Conservation (phyloP, 2,329 filamentous ascomycete genomes). For the Fusarium falciforme region DNA sequence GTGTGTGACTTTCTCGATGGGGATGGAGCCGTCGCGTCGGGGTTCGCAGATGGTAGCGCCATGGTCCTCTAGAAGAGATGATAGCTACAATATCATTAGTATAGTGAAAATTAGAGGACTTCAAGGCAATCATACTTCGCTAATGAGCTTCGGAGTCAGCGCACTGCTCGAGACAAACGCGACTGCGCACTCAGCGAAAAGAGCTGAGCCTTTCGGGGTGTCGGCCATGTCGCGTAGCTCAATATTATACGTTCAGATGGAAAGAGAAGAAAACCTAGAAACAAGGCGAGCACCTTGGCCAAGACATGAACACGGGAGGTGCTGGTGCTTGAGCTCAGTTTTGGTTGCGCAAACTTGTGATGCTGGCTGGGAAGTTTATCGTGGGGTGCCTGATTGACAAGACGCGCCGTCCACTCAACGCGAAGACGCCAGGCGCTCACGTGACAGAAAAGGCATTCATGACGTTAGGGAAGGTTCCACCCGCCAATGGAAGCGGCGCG, state of each 20-base stretch:
- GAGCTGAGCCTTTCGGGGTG: conserved; percentile 33
- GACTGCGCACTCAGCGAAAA: conserved; percentile 58
- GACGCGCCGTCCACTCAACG: conserved; percentile 45
- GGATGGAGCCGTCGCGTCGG: conserved; percentile 60
- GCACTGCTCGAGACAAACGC: conserved; percentile 58
- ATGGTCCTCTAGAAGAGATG: conserved; percentile 58
- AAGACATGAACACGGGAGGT: conserved; percentile 26
- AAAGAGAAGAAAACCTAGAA: conserved; percentile 1
- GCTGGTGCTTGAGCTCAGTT: neutral
- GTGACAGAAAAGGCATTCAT: conserved; percentile 36
- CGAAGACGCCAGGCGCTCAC: conserved; percentile 53
- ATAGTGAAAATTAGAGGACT: too few relatives aligned
- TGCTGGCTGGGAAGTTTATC: conserved; percentile 1
- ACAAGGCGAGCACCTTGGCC: neutral
- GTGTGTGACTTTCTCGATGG: conserved; percentile 63
- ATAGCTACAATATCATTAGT: conserved; percentile 50
- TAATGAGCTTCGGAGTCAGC: conserved; percentile 54
- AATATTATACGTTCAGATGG: conserved; percentile 3
- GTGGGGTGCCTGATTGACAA: conserved; percentile 32
- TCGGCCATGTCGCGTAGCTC: conserved; percentile 45
- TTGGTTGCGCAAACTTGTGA: conserved; percentile 1
- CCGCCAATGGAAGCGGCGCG: neutral
- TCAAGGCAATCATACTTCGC: conserved; percentile 48
- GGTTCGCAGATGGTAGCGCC: conserved; percentile 62
- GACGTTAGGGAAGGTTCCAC: neutral